phyloP scores from a whole-genome alignment of 257 asterid species.

The Forsythia suspensa region DNA sequence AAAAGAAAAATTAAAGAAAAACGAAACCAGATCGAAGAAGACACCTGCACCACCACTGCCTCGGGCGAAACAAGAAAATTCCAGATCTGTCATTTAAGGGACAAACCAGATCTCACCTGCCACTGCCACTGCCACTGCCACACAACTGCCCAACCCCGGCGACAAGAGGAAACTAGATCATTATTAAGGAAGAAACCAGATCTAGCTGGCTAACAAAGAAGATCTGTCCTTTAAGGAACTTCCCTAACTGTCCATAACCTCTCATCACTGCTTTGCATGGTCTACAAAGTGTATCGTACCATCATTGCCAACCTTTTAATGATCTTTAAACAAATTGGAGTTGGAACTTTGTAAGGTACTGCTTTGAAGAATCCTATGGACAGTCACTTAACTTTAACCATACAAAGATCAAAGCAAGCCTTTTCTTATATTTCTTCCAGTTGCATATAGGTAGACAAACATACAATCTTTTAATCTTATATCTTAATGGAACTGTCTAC shows the following conservation, averaged over 20 bases:
- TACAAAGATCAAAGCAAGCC: not conserved
- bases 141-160: not conserved
- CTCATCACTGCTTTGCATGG: not conserved
- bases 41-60: not conserved
- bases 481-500: not conserved
- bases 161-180: not conserved
- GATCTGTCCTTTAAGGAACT: not conserved
- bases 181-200: not conserved
- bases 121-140: not conserved
- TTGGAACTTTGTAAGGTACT: not conserved
- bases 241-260: not conserved
- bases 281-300: not conserved
- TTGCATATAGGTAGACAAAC: not conserved
- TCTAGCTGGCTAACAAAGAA: not conserved
- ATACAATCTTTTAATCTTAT: not conserved
- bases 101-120: not conserved
- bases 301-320: not conserved
- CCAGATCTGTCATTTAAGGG: not conserved
- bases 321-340: not conserved
- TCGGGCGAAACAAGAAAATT: not conserved
- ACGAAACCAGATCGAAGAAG: not conserved
- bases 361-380: not conserved
- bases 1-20: not conserved
- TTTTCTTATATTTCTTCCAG: not conserved
- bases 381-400: not conserved